Base-by-base conservation (phyloP, 805 yeast genomes). In the Wickerhamiella azymoides region DNA sequence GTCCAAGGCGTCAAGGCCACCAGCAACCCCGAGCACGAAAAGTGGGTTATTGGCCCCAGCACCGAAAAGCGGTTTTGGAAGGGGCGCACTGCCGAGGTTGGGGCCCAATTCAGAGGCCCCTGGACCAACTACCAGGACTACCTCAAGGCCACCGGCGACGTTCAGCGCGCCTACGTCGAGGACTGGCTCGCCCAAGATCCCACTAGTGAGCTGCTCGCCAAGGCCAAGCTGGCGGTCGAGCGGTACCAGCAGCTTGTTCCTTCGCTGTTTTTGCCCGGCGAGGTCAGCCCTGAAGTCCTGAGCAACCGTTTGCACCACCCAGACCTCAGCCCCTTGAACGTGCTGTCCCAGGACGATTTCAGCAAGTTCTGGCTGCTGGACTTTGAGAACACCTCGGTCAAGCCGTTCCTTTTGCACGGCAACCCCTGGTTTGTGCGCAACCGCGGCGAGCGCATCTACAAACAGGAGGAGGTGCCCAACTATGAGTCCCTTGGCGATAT, bases 11-110 rank as follows among this genome's bases (percentile, higher is more conserved):
- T 78, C 17, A 62, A 63, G 33, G 67, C 70, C 2, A 50, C 48
- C 28, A 63, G 70, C 14, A 65, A 75, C 42, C 63, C 69, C 8
- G 64, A 62, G 30, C 66, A 67, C 45, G 71, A 74, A 50, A 75
- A 94, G 66, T 88, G 94, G 93, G 72, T 80, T 59, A 77, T 89
- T 53, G 97, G 98, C 6, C 92, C 94, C n/a, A 74, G 84, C 19
- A 77, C 76, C 26, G 96, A 89, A 62, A 73, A 81, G 53, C 72
- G 76, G 11, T 83, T 78, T 60, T 79, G 86, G 73, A 82, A 80
- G 61, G 73, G 77, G 52, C 64, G 69, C 38, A 61, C 83, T 54
- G 66, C 71, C n/a, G 69, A 70, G 32, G 69, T 75, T 43, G 69
- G 67, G 45, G 65, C 70, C 47, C 67, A 63, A 43, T 66, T 58